Evolutionary conservation across 1,284 basidiomycete genomes (phyloP).

Genomic region (Heterobasidion parviporum): DNA sequence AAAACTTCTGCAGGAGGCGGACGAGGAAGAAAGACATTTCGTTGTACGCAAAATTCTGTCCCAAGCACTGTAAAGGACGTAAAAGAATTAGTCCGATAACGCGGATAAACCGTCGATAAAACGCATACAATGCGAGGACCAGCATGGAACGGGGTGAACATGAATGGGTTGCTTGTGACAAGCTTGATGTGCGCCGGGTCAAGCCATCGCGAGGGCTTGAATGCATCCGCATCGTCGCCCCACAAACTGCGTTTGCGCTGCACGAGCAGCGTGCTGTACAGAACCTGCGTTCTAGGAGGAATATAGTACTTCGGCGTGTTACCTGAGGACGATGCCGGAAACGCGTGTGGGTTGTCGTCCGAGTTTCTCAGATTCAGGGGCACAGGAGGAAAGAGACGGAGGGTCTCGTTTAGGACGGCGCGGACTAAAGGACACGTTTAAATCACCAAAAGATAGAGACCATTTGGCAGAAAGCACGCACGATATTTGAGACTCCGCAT

Average conservation of each 20-base stretch:
- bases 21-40: constrained; percentile 60
- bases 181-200: constrained; percentile 16
- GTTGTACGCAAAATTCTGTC: constrained; percentile 63
- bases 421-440: constrained; percentile 55
- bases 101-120: constrained; percentile 13
- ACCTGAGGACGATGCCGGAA: neutral
- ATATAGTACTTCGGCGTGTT: constrained; percentile 35
- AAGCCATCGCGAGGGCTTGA: constrained; percentile 25
- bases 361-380: constrained; percentile 41
- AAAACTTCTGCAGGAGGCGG: constrained; percentile 51
- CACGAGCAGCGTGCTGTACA: constrained; percentile 44
- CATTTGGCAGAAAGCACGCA: constrained; percentile 59
- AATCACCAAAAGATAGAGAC: constrained; percentile 32
- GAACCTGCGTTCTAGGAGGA: constrained; percentile 42
- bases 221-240: constrained; percentile 40
- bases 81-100: neutral
- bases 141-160: constrained; percentile 23
- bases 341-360: constrained; percentile 7
- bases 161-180: constrained; percentile 19
- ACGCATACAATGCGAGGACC: constrained; percentile 23
- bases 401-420: constrained; percentile 23
- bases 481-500: constrained; percentile 31
- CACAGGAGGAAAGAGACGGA: neutral
- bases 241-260: constrained; percentile 50
- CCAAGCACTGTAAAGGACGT: constrained; percentile 40